Evolutionary conservation across 2,329 filamentous ascomycete genomes (phyloP), one percentile per base, ranked within the genome.

Genomic region (Penicillium occitanis): DNA sequence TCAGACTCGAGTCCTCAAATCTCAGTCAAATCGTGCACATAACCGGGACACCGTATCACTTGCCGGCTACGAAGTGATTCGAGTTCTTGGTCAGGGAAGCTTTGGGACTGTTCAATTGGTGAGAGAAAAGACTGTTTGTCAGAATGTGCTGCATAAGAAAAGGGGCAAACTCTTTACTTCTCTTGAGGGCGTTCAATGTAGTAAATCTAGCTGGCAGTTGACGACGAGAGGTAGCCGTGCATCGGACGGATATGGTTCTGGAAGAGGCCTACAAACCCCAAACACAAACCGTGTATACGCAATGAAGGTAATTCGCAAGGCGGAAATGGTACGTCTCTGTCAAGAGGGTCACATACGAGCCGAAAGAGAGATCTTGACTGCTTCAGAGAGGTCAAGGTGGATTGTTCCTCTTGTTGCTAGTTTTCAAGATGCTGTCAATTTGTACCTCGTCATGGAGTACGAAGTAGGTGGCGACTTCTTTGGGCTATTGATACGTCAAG

Each of bases 401-500:
- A 88, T 97, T 57, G 91, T 98, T 1, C 91, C 93, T 0, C 82
- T 99, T 42, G 86, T 97, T 61, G 85, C 91, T 60, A 95, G 92
- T 73, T 98, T 98, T 70, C 92, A 98, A 76, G 95, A 98, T 75
- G 82, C 86, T 42, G 85, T 86, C 50, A 92, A 91, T 71, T 83
- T 99, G 5, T 98, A 98, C 73, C 86, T 99, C 5, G 91, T 97
- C 62, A 97, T 98, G 93, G 93, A 98, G 67, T 99, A 96, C 75
- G 97, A 97, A 92, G 90, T 96, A 1, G 95, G 94, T 0, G 94
- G 95, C 0, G 94, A 99, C 75, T 98, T 99, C 70, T 84, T 99
- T 0, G 91, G 91, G 1, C 79, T 97, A 0, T 81, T 99, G 17
- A 90, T 97, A 64, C 88, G 93, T 17, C 91, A 96, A 73, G 93